phyloP scores from a whole-genome alignment of 176 grass and related monocot species.

The Luzula sylvatica region DNA sequence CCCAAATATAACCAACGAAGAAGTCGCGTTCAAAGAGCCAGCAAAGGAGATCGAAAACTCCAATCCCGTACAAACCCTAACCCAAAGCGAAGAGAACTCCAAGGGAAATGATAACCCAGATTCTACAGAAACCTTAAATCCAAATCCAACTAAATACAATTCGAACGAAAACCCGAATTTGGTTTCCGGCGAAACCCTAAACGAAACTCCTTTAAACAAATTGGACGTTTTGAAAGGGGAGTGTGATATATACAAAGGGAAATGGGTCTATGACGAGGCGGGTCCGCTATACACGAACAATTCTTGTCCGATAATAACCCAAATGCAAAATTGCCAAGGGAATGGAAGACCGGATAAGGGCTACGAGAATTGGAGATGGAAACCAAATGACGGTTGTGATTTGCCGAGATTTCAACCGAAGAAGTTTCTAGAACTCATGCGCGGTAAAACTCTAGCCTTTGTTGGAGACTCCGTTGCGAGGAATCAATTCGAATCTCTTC shows the following conservation, averaged over 20 bases:
- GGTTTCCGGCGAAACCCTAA: neutral
- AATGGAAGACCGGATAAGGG: conserved; percentile 81
- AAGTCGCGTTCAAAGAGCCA: conserved; percentile 4
- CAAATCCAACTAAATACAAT: too few species aligned
- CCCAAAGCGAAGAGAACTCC: too few species aligned
- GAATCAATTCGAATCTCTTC: conserved; percentile 93
- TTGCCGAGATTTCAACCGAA: conserved; percentile 63
- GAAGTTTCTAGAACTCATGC: conserved; percentile 91
- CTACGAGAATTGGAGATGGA: conserved; percentile 93
- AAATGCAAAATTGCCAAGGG: conserved; percentile 88
- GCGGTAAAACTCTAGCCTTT: conserved; percentile 81
- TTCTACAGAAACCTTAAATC: conserved; percentile 15
- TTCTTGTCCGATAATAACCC: conserved; percentile 80
- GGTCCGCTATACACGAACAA: conserved; percentile 80
- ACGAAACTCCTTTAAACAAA: too few species aligned
- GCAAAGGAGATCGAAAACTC: neutral
- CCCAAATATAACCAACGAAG: neutral
- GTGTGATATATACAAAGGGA: conserved; percentile 71
- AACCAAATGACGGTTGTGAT: conserved; percentile 49
- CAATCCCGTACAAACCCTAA: too few species aligned
- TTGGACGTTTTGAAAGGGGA: too few species aligned
- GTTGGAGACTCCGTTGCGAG: conserved; percentile 84
- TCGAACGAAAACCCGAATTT: neutral
- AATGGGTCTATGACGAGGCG: conserved; percentile 59
- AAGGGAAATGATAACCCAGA: conserved; percentile 11